phyloP scores from a whole-genome alignment of 208 protist genomes.

The Acanthamoeba castellanii region DNA sequence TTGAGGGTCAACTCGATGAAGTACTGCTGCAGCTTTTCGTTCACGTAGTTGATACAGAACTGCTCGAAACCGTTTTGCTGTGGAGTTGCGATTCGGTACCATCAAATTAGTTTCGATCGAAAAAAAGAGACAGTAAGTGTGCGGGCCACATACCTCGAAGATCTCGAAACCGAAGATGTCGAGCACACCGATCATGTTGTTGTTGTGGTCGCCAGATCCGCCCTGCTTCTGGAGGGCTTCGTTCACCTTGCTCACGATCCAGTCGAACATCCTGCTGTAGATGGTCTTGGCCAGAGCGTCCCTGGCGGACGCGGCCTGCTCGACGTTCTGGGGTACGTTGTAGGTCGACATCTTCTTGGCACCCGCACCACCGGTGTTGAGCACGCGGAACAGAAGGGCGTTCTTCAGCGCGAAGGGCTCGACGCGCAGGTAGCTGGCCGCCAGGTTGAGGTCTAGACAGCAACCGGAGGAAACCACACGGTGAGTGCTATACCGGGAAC shows the following conservation, averaged over 20 bases:
- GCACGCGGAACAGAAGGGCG: constrained; percentile 71
- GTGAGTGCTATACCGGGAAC: constrained; percentile 68
- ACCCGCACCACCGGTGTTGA: constrained; percentile 74
- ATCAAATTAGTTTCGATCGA: not conserved
- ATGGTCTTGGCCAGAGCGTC: constrained; percentile 90
- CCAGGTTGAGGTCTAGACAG: constrained; percentile 84
- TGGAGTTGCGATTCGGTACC: not conserved
- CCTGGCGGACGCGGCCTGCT: constrained; percentile 78
- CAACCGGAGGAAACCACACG: constrained; percentile 71
- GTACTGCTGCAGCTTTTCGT: constrained; percentile 98
- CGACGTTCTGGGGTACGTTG: constrained; percentile 73
- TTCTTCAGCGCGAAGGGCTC: constrained; percentile 73
- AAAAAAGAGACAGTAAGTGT: constrained; percentile 1
- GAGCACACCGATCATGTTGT: constrained; percentile 90
- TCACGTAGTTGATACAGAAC: constrained; percentile 99
- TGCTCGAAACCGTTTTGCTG: constrained; percentile 98
- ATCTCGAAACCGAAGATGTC: constrained; percentile 99
- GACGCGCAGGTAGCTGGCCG: constrained; percentile 61
- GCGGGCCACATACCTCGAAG: constrained; percentile 84
- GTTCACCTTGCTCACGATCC: constrained; percentile 91
- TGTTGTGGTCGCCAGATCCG: not conserved
- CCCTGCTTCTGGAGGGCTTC: constrained; percentile 71
- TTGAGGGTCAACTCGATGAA: constrained; percentile 95
- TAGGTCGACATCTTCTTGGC: constrained; percentile 91
- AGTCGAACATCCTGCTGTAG: constrained; percentile 91